Conservation (phyloP, 192 early-diverging fungal species). For the Umbelopsis sp. region DNA sequence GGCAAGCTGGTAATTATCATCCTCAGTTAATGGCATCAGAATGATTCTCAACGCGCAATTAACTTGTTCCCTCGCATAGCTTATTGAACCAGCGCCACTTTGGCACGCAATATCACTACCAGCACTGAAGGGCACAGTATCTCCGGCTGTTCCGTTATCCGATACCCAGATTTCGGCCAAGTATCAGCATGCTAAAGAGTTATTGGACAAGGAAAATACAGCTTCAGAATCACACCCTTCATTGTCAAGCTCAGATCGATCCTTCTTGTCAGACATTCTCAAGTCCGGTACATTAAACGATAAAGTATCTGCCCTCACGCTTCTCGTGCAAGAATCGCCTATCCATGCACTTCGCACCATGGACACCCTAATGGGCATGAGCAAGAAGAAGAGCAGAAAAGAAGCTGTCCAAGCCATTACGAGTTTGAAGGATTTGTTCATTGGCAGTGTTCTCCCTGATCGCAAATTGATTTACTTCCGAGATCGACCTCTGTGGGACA, state of each 20-base stretch:
- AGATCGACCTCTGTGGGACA: slow-evolving; percentile 78
- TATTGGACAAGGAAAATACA: slow-evolving; percentile 69
- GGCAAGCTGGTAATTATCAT: not conserved
- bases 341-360: slow-evolving; percentile 77
- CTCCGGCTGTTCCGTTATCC: not conserved
- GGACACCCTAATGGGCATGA: slow-evolving; percentile 80
- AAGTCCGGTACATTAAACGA: slow-evolving; percentile 91
- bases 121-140: slow-evolving; percentile 1
- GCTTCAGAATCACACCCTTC: slow-evolving; percentile 53
- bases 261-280: slow-evolving; percentile 87
- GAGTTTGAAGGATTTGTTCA: slow-evolving; percentile 88
- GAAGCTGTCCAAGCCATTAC: slow-evolving; percentile 85
- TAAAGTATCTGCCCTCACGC: slow-evolving; percentile 89
- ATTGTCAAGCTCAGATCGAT: slow-evolving; percentile 76
- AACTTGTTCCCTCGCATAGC: not conserved
- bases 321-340: slow-evolving; percentile 91
- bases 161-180: slow-evolving; percentile 15
- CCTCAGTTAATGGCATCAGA: not conserved
- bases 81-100: slow-evolving; percentile 35
- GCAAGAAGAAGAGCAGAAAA: slow-evolving; percentile 86
- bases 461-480: slow-evolving; percentile 92
- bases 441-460: slow-evolving; percentile 78
- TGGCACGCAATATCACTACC: slow-evolving; percentile 29
- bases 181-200: slow-evolving; percentile 53
- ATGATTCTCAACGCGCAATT: not conserved